Conservation (phyloP, 2,329 filamentous ascomycete species). For the Scedosporium apiospermum region DNA sequence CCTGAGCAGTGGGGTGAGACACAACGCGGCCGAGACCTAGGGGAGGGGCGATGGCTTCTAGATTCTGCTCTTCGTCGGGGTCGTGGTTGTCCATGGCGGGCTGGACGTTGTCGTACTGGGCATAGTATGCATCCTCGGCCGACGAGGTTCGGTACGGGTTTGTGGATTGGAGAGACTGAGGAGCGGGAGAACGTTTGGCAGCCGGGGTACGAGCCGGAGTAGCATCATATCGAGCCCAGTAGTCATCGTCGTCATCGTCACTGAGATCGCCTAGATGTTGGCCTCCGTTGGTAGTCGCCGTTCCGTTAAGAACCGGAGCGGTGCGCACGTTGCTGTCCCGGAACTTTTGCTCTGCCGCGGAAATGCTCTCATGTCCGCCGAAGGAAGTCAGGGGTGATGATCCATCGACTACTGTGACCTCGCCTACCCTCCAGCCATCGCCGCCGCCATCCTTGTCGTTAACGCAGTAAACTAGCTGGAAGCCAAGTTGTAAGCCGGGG, state of each 20-base stretch:
- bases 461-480: slow-evolving; percentile 61
- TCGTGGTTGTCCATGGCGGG: slow-evolving; percentile 74
- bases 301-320: slow-evolving; percentile 11
- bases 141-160: slow-evolving; percentile 20
- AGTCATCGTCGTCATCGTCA: slow-evolving; percentile 65
- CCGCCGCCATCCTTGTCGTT: slow-evolving; percentile 51
- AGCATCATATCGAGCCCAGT: slow-evolving; percentile 71
- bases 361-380: slow-evolving; percentile 39
- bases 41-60: slow-evolving; percentile 25
- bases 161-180: slow-evolving; percentile 23
- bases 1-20: slow-evolving; percentile 9
- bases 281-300: slow-evolving; percentile 11
- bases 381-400: slow-evolving; percentile 45
- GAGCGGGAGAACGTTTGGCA: slow-evolving; percentile 53
- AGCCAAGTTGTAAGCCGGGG: slow-evolving; percentile 46
- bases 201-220: slow-evolving; percentile 40
- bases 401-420: slow-evolving; percentile 52
- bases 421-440: slow-evolving; percentile 63
- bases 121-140: slow-evolving; percentile 63
- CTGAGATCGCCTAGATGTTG: slow-evolving; percentile 22
- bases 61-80: slow-evolving; percentile 53
- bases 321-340: slow-evolving; percentile 18
- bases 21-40: slow-evolving; percentile 17
- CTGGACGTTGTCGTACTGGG: slow-evolving; percentile 68
- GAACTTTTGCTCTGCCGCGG: slow-evolving; percentile 52